Evolutionary conservation across 129 eudicot species (phyloP), one percentile per base, ranked within the genome.

Genomic region (Pseudognaphalium luteoalbum): DNA sequence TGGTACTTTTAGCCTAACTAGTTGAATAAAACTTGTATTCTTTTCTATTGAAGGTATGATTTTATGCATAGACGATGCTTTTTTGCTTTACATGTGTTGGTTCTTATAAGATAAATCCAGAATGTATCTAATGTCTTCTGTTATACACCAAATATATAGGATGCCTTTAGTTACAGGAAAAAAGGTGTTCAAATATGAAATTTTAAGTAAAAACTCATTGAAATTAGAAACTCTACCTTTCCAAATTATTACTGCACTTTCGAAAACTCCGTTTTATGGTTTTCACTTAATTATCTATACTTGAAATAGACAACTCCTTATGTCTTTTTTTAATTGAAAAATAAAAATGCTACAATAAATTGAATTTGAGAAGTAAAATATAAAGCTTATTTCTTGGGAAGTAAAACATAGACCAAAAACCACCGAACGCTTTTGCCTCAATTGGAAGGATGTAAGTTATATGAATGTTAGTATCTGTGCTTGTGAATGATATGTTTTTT

Each of bases 1-100:
- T 11, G 15, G 68, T 61, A 69, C 78, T 74, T 61, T 74, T 74
- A 73, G 68, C 37, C 42, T 57, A 73, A 73, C 32, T 50, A 30
- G 19, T 35, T 58, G 22, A 16, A 72, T 39, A 10, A 34, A 3
- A 7, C 8, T 56, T 28, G 28, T 25, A 5, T 2, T 30, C 22
- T 25, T 19, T 37, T 68, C 57, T 68, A 21, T 21, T 68, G 5
- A 68, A 68, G 51, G 29, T 66, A 66, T 35, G 6, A 7, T 17
- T 29, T 64, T 34, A 32, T n/a, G 15, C 69, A 15, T 5, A 63
- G n/a, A 64, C 9, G 41, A 16, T 32, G 20, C 69, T 64, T 64
- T 64, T 8, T 64, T 44, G 69, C 69, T 64, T 64, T 64, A 14
- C 19, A 33, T 14, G 32, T 64, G 20, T 64, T 7, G 69, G 69